Conservation (phyloP, 2,329 filamentous ascomycete species). For the Fusarium palustre region DNA sequence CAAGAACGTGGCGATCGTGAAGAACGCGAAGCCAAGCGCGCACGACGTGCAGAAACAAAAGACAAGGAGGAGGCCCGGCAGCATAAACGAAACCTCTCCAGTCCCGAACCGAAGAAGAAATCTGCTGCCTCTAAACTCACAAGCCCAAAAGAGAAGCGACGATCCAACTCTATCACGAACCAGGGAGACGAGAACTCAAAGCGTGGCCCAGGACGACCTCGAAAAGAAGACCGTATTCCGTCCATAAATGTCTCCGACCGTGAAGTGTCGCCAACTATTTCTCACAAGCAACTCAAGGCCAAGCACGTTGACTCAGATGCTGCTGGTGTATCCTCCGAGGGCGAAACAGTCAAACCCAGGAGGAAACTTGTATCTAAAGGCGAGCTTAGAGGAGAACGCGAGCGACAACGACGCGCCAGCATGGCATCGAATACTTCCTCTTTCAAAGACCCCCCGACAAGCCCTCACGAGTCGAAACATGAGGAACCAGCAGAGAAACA, state of each 20-base stretch:
- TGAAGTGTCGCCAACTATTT: conserved; percentile 62
- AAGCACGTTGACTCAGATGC: conserved; percentile 67
- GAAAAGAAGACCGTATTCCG: conserved; percentile 65
- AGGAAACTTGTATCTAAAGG: conserved; percentile 73
- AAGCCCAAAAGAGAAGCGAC: conserved; percentile 64
- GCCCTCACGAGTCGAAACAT: conserved; percentile 61
- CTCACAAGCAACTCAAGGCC: conserved; percentile 62
- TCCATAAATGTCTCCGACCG: conserved; percentile 64
- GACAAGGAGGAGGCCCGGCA: conserved; percentile 59
- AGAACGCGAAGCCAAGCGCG: conserved; percentile 57
- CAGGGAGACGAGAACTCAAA: conserved; percentile 64
- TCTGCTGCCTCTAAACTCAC: conserved; percentile 50
- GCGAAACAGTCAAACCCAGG: conserved; percentile 68
- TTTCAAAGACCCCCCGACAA: conserved; percentile 62
- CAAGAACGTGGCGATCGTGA: conserved; percentile 56
- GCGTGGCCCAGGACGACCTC: conserved; percentile 64
- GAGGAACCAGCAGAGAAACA: conserved; percentile 60
- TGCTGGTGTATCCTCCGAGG: conserved; percentile 65
- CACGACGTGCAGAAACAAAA: conserved; percentile 58
- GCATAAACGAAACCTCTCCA: conserved; percentile 62
- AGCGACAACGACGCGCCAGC: conserved; percentile 69
- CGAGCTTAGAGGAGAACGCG: conserved; percentile 69
- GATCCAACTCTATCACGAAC: conserved; percentile 56
- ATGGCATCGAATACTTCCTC: conserved; percentile 67
- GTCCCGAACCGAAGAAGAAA: conserved; percentile 63